Conservation (phyloP, 345 rosid genomes). For the Mercurialis annua region DNA sequence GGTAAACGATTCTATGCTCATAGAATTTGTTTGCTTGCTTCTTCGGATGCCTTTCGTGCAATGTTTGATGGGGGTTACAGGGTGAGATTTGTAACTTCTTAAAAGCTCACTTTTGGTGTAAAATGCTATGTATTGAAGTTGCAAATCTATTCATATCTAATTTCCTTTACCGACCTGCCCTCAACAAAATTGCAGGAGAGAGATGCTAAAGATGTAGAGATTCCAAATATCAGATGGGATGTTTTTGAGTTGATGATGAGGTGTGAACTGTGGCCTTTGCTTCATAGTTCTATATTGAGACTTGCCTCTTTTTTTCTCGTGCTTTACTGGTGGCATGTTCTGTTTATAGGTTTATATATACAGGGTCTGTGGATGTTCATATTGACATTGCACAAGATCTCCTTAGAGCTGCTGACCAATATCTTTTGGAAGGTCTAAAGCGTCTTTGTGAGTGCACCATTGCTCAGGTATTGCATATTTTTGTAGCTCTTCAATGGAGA, state of each 20-base stretch:
- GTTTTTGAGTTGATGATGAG: conserved; percentile 80
- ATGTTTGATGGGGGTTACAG: conserved; percentile 79
- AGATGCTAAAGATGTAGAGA: conserved; percentile 64
- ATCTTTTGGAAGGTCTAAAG: conserved; percentile 68
- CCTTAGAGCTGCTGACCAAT: conserved; percentile 81
- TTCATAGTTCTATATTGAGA: background rate
- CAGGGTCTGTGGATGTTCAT: conserved; percentile 50
- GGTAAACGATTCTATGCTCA: conserved; percentile 71
- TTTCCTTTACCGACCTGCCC: background rate
- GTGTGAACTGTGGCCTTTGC: conserved; percentile 20
- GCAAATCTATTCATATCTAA: background rate
- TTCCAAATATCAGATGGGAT: conserved; percentile 73
- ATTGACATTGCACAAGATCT: conserved; percentile 59
- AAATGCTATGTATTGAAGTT: background rate
- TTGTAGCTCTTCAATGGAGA: background rate
- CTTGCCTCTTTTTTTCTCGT: conserved; percentile 1
- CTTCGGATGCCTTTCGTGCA: conserved; percentile 75
- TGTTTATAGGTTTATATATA: conserved; percentile 59
- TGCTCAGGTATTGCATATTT: conserved; percentile 44
- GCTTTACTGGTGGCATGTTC: background rate
- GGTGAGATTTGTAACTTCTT: conserved; percentile 33
- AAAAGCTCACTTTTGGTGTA: background rate
- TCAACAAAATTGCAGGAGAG: conserved; percentile 46
- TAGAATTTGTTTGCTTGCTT: conserved; percentile 71
- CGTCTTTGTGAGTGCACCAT: conserved; percentile 65